Evolutionary conservation across 2,329 filamentous ascomycete genomes (phyloP), one percentile per base, ranked within the genome.

Genomic region (Cryphonectria radicalis): DNA sequence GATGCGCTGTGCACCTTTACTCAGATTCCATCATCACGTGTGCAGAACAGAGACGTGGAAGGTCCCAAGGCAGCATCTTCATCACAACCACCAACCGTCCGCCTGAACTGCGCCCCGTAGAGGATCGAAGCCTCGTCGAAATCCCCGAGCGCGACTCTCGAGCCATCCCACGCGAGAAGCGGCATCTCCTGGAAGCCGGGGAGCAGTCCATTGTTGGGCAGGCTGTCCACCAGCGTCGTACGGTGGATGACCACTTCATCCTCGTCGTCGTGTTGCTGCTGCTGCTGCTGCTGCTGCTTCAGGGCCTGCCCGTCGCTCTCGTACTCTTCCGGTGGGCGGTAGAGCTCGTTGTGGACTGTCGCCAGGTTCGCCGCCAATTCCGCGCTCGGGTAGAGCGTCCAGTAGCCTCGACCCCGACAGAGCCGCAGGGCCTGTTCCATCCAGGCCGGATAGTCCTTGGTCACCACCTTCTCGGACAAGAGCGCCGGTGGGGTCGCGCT

Each of bases 311-410:
- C 53, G 74, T 76, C 77, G 25, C 67, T 68, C 63, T 80, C 76
- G 73, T 88, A 90, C 76, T 91, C 95, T 79, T 97, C 94, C 0
- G 94, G 94, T 1, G 85, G 78, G 55, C 89, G 87, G 72, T 89
- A 90, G 6, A 97, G 82, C 74, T 98, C 95, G 72, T 87, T 89
- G 79, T 98, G 95, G 0, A 95, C 83, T 0, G 90, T 92, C n/a
- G 90, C 89, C 17, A 97, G 82, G 5, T 88, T 83, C 32, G 76
- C 83, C 55, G 78, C 86, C 66, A 79, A 87, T 73, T 82, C 80
- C 28, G 88, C 84, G 53, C 90, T 88, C 0, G 95, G 95, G 77
- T 97, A 97, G 0, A 97, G 81, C 68, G 93, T 90, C 75, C 88
- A 90, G 81, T 97, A 97, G 17, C 92, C 93, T 40, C 93, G 88